Evolutionary conservation across 768 basidiomycete species (phyloP).

Genomic region (Boletus subcaerulescens): DNA sequence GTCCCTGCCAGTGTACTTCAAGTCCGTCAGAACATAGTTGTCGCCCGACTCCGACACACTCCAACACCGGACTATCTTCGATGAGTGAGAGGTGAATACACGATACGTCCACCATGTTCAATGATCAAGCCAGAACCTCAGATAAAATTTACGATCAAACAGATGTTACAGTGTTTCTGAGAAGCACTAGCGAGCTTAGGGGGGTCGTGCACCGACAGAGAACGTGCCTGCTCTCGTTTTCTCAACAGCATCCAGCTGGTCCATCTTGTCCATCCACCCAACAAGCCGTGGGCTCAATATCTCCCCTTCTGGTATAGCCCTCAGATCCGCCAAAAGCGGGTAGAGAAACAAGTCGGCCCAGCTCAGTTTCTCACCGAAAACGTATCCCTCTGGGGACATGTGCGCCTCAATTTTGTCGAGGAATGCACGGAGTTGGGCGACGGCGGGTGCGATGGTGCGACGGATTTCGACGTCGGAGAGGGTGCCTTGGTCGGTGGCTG

Average conservation of each 20-base stretch:
- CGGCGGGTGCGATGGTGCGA: slow-evolving; percentile 12
- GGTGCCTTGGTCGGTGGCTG: slow-evolving; percentile 22
- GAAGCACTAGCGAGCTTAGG: background rate
- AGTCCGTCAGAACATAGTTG: too few species aligned
- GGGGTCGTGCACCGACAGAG: slow-evolving; percentile 25
- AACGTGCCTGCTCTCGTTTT: slow-evolving; percentile 25
- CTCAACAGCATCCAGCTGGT: slow-evolving; percentile 22
- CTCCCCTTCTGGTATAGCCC: slow-evolving; percentile 25
- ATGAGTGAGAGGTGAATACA: too few species aligned
- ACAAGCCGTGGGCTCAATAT: slow-evolving; percentile 22
- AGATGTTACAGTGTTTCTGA: background rate
- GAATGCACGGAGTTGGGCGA: slow-evolving; percentile 16
- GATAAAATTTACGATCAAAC: too few species aligned
- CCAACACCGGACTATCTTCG: too few species aligned
- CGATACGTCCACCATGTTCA: too few species aligned
- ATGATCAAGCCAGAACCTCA: too few species aligned
- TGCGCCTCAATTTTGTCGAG: slow-evolving; percentile 15
- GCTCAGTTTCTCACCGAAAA: slow-evolving; percentile 26
- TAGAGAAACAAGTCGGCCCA: slow-evolving; percentile 37
- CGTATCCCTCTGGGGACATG: slow-evolving; percentile 29
- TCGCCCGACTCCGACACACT: too few species aligned
- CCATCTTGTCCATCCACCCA: slow-evolving; percentile 28
- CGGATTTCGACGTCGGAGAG: slow-evolving; percentile 24
- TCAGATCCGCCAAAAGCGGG: slow-evolving; percentile 30
- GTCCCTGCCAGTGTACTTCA: too few species aligned